These are phyloP conservation scores for Perilla frutescens DNA, from an alignment of 257 asterid species.

Conservation along the genomic window DNA sequence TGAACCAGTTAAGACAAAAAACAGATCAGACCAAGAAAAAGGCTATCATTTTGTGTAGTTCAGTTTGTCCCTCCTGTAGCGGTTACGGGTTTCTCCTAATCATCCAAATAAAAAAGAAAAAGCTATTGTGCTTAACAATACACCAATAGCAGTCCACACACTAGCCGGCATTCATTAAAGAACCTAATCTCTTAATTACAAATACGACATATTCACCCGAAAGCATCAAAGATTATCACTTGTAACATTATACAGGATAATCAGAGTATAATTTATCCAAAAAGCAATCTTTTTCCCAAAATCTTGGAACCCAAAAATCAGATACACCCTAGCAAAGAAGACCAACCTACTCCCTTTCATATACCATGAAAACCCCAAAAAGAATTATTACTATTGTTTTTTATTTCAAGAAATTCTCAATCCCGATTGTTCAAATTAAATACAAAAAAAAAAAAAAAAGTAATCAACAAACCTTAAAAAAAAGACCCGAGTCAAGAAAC, in stretches of 20 bases:
- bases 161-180: background rate
- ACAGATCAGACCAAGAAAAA: slow-evolving; percentile 5
- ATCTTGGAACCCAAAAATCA: slow-evolving; percentile 6
- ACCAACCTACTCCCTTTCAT: background rate
- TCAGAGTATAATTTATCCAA: background rate
- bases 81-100: background rate
- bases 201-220: background rate
- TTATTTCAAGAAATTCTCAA: background rate
- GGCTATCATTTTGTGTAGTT: background rate
- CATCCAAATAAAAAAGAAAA: background rate
- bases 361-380: background rate
- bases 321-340: background rate
- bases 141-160: slow-evolving; percentile 20
- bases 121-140: background rate
- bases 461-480: background rate
- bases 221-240: background rate
- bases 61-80: background rate
- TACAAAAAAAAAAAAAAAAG: background rate
- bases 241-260: slow-evolving; percentile 19
- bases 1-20: background rate
- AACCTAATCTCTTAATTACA: slow-evolving; percentile 12
- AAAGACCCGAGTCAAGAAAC: background rate
- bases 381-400: background rate
- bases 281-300: background rate
- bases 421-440: background rate